Conservation (phyloP, 352 stramenopile genomes). For the Phytophthora citrophthora region DNA sequence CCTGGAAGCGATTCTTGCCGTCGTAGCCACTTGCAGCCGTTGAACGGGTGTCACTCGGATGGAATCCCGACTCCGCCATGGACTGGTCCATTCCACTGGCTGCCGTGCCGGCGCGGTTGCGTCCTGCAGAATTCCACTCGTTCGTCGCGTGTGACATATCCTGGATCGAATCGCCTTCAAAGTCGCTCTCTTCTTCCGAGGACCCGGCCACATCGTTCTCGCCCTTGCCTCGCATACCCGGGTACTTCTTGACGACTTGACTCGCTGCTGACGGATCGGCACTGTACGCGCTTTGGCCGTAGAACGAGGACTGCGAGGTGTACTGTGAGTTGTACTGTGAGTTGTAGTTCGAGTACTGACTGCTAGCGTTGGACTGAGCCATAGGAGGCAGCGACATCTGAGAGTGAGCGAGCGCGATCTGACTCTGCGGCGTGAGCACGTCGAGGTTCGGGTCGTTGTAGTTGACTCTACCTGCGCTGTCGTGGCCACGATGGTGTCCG, state of each 20-base stretch:
- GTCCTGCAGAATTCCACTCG: conserved; percentile 33
- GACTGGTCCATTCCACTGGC: conserved; percentile 21
- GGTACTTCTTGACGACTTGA: conserved; percentile 34
- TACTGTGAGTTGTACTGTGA: conserved; percentile 16
- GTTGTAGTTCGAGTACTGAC: conserved; percentile 36
- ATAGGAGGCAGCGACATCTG: conserved; percentile 48
- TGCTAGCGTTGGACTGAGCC: conserved; percentile 31
- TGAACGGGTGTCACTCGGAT: conserved; percentile 22
- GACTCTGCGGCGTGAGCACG: conserved; percentile 66
- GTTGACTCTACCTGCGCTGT: conserved; percentile 29
- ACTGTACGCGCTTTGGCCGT: conserved; percentile 31
- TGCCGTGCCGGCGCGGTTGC: conserved; percentile 11
- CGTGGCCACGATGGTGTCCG: conserved; percentile 4
- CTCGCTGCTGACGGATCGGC: conserved; percentile 16
- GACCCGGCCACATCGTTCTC: conserved; percentile 44
- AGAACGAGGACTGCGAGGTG: conserved; percentile 32
- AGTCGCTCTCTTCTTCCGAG: conserved; percentile 46
- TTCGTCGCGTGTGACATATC: conserved; percentile 46
- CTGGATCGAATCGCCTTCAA: conserved; percentile 47
- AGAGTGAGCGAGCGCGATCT: conserved; percentile 54
- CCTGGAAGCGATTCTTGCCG: conserved; percentile 24
- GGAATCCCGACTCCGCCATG: conserved; percentile 22
- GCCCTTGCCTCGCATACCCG: conserved; percentile 20
- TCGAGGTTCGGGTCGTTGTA: conserved; percentile 63
- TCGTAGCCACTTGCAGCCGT: conserved; percentile 30